phyloP scores from a whole-genome alignment of 148 eudicot species.

The Rheum nobile region DNA sequence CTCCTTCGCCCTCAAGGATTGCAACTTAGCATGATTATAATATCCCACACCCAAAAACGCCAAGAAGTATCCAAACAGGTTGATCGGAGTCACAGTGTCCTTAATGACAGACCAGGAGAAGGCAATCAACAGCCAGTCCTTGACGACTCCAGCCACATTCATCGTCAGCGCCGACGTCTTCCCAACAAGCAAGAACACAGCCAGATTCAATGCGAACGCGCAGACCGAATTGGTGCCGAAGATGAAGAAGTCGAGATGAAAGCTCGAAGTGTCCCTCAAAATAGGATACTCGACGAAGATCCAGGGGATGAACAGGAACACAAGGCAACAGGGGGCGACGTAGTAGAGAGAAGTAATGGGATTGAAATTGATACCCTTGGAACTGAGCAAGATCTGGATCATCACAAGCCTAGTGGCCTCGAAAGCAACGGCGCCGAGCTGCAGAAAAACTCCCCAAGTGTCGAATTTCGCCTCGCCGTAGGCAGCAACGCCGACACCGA shows the following conservation, averaged over 20 bases:
- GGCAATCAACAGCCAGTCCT: slow-evolving; percentile 74
- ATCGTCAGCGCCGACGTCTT: slow-evolving; percentile 71
- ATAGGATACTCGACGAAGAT: slow-evolving; percentile 47
- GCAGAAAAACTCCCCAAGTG: slow-evolving; percentile 49
- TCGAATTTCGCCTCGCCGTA: slow-evolving; percentile 67
- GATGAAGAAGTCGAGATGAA: slow-evolving; percentile 42
- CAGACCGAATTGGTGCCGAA: slow-evolving; percentile 60
- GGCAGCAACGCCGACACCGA: slow-evolving; percentile 70
- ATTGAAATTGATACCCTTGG: slow-evolving; percentile 49
- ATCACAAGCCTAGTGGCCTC: slow-evolving; percentile 61
- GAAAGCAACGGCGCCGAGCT: slow-evolving; percentile 54
- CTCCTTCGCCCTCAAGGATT: slow-evolving; percentile 51
- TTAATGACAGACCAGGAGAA: slow-evolving; percentile 74
- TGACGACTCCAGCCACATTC: slow-evolving; percentile 79
- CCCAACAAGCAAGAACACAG: slow-evolving; percentile 62
- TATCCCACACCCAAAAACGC: slow-evolving; percentile 61
- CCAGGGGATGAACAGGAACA: slow-evolving; percentile 54
- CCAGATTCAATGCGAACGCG: slow-evolving; percentile 62
- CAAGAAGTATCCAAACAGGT: slow-evolving; percentile 48
- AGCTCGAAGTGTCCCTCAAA: slow-evolving; percentile 40
- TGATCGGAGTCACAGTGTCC: slow-evolving; percentile 57
- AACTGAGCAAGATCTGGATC: slow-evolving; percentile 48
- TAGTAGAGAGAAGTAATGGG: slow-evolving; percentile 57
- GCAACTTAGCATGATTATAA: slow-evolving; percentile 55
- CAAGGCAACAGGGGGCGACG: slow-evolving; percentile 62